A percentile compares a stretch with the other conserved stretches of the same genome.
Conservation (phyloP, 2,329 filamentous ascomycete species). For the Neophaeococcomyces aloes region DNA sequence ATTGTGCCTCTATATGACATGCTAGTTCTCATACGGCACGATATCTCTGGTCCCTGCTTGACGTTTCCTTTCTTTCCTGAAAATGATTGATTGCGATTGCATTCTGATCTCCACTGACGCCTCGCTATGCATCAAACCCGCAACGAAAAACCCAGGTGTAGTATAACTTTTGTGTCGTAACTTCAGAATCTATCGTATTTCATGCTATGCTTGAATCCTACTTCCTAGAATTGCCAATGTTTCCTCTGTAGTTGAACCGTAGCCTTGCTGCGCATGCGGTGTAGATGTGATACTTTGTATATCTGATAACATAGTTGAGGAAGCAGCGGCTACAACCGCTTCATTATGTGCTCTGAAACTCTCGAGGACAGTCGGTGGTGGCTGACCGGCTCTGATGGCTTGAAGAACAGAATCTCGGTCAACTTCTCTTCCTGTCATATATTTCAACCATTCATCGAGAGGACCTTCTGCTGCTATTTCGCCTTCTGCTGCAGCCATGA, state of each 20-base stretch:
- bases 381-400: constrained; percentile 4
- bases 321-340: not conserved
- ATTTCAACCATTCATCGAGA: constrained; percentile 7
- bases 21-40: too few relatives aligned
- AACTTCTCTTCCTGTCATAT: constrained; percentile 28
- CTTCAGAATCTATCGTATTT: not conserved
- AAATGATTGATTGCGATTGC: too few relatives aligned
- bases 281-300: constrained; percentile 1
- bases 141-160: not conserved
- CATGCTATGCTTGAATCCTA: constrained; percentile 4
- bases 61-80: too few relatives aligned
- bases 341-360: constrained; percentile 1
- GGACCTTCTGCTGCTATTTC: constrained; percentile 12
- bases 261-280: not conserved
- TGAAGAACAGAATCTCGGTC: constrained; percentile 21
- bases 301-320: not conserved
- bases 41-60: too few relatives aligned
- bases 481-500: constrained; percentile 43
- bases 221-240: not conserved
- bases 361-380: constrained; percentile 5
- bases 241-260: constrained; percentile 4
- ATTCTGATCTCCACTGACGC: not conserved
- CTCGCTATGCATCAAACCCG: not conserved
- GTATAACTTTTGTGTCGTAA: not conserved
- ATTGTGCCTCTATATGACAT: too few relatives aligned